Evolutionary conservation across 441 rosid species (phyloP), one percentile per base, ranked within the genome.

Genomic region (Populus hybrid): DNA sequence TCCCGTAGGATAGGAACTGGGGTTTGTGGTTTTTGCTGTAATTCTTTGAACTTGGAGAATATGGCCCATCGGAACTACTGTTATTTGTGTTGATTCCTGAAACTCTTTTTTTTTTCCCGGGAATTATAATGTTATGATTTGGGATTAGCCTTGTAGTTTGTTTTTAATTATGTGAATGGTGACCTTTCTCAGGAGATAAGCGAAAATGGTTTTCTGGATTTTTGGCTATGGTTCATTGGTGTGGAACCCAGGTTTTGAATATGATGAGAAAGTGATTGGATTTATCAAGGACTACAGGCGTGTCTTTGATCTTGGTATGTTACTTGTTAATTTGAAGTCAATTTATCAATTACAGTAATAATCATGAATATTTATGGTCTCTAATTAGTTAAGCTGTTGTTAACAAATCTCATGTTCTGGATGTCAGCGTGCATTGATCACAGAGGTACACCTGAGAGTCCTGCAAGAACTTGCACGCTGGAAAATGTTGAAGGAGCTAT

Each of bases 211-310:
- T 72, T 89, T 96, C 86, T 94, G 97, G 99, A 87, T 94, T 73
- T 94, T 95, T 83, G 99, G 98, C 68, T 96, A 96, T 81, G 98
- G 99, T 21, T 96, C 99, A 46, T 86, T 96, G 87, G 95, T 92
- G 72, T 96, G 98, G 99, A 96, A 94, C 92, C 97, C 98, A 3
- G 98, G 98, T 54, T 96, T 96, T 30, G 32, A 30, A 30, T 30
- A 30, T 30, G 32, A 30, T 3, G 32, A 30, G 32, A 30, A 30
- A 30, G 67, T 92, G 24, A 81, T 85, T 8, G 99, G 99, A 73
- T 93, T 78, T 82, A 89, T 94, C 86, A 96, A 91, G 89, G 89
- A 91, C 64, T 93, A 92, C 86, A 88, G 87, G 87, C 97, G 98
- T 75, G 98, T 92, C 6, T 96, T 96, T 86, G 97, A 96, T 83